Evolutionary conservation across 2,329 filamentous ascomycete species (phyloP), one percentile per base, ranked within the genome.

Genomic region (Neofusicoccum kwambonambiense): DNA sequence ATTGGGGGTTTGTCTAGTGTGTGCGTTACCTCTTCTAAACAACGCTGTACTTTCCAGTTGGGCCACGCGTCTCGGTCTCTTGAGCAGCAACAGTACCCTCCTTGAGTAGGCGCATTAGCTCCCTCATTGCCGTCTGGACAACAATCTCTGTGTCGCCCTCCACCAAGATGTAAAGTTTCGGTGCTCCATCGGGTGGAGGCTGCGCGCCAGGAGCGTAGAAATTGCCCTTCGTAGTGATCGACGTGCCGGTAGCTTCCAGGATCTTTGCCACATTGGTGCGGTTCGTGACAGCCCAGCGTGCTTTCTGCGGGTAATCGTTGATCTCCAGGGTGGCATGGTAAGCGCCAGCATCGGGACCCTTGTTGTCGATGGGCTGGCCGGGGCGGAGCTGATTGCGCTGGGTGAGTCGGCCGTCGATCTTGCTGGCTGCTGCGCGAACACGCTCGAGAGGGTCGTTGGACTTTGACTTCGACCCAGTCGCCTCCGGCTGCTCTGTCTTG

Each of bases 221-320:
- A 67, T 86, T 95, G 69, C 95, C 95, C 82, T 99, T 99, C 50
- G 93, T 97, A 0, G 95, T 99, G 76, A 99, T 99, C 6, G 92
- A 97, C 1, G 93, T 96, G 45, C 93, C 94, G 0, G 94, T 97
- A 9, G 91, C 87, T 74, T 99, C 95, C 69, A 99, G 85, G 71
- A 99, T 97, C 83, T 98, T 99, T 70, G 94, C 93, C 65, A 99
- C 95, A 73, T 99, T 99, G 41, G 95, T 98, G 69, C 95, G 88
- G 77, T 99, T 99, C 44, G 95, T 99, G 80, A 99, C 95, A 11
- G 93, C 94, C 95, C 95, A 99, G 71, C 95, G 88, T 68, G 95
- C 95, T 83, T 97, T 98, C 77, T 99, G 95, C 39, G 95, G 95
- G 79, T 98, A 98, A 79, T 99, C 95, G 78, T 99, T 99, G 86